These are phyloP conservation scores for slime mould (Dictyostelium discoideum) DNA, from an alignment of 78 protist genomes.

Conservation along the genomic window DNA sequence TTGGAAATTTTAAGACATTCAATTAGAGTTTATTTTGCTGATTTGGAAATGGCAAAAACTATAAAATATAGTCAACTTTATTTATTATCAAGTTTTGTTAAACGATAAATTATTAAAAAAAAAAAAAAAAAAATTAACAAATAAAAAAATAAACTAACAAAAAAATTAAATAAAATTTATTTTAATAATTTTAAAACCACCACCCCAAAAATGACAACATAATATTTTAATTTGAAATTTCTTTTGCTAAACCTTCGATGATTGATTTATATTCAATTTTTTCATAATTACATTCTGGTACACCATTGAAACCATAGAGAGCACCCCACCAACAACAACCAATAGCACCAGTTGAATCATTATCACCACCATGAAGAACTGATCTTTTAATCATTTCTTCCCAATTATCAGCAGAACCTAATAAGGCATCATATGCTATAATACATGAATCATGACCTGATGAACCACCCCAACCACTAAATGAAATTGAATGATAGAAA, in stretches of 20 bases:
- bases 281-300: constrained; percentile 60
- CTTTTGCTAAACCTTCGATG: constrained; percentile 8
- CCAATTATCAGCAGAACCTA: constrained; percentile 54
- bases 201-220: background rate
- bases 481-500: constrained; percentile 62
- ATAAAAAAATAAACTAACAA: background rate
- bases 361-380: constrained; percentile 86
- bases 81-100: constrained; percentile 1
- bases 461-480: constrained; percentile 85
- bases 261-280: constrained; percentile 22
- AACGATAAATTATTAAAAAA: background rate
- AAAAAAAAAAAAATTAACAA: background rate
- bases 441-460: constrained; percentile 83
- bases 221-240: background rate
- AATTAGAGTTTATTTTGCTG: background rate
- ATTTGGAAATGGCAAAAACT: background rate
- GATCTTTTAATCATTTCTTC: constrained; percentile 75
- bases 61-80: background rate
- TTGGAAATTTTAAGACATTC: background rate
- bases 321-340: constrained; percentile 89
- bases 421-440: constrained; percentile 88
- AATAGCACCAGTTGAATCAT: constrained; percentile 89
- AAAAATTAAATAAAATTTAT: background rate
- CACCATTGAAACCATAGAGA: constrained; percentile 79
- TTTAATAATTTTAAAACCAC: background rate